Evolutionary conservation across 2,329 filamentous ascomycete genomes (phyloP).

Genomic region (Fusarium sp.): DNA sequence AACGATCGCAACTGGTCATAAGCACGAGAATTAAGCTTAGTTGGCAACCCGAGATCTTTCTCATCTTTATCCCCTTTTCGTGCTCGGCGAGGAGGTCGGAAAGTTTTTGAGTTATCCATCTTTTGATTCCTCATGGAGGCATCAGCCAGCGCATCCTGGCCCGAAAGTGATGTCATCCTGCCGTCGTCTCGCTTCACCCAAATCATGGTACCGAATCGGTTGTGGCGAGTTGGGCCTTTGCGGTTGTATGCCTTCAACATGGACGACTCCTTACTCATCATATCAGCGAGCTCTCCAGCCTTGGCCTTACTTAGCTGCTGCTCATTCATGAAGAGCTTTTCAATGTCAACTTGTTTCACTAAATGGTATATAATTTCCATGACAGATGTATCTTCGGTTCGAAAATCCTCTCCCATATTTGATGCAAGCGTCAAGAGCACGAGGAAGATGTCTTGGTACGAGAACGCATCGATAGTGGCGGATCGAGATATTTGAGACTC

Average conservation of each 20-base stretch:
- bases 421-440: slow-evolving; percentile 87
- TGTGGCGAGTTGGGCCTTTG: slow-evolving; percentile 86
- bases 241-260: slow-evolving; percentile 82
- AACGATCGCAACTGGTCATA: slow-evolving; percentile 82
- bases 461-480: slow-evolving; percentile 86
- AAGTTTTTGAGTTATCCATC: slow-evolving; percentile 91
- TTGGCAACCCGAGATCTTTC: slow-evolving; percentile 80
- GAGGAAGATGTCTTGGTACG: slow-evolving; percentile 89
- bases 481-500: slow-evolving; percentile 90
- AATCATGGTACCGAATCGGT: slow-evolving; percentile 95
- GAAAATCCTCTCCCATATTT: slow-evolving; percentile 93
- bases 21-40: slow-evolving; percentile 77
- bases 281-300: slow-evolving; percentile 75
- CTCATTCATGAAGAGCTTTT: slow-evolving; percentile 87
- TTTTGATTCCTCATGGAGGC: slow-evolving; percentile 80
- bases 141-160: slow-evolving; percentile 84
- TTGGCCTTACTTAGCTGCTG: slow-evolving; percentile 75
- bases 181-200: slow-evolving; percentile 91
- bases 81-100: slow-evolving; percentile 78
- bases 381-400: slow-evolving; percentile 85
- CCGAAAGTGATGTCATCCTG: slow-evolving; percentile 86
- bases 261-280: slow-evolving; percentile 86
- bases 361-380: slow-evolving; percentile 94
- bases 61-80: slow-evolving; percentile 71
- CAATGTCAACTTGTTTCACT: slow-evolving; percentile 86